Evolutionary conservation across 75 land plant genomes (phyloP).

Genomic region (Gnetum montanum): DNA sequence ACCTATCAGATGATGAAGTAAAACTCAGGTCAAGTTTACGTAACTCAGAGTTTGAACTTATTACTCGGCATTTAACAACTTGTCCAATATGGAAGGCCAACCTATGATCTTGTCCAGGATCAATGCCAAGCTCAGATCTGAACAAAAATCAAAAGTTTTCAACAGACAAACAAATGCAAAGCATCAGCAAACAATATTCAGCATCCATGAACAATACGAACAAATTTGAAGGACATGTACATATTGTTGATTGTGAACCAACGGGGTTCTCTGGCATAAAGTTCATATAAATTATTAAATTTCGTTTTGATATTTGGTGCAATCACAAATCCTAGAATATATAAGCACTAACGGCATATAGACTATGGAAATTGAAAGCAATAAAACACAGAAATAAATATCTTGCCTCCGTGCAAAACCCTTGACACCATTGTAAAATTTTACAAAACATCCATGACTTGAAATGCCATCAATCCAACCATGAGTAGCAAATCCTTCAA

Average conservation of each 20-base stretch:
- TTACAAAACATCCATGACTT: slow-evolving; percentile 89
- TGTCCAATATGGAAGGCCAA: slow-evolving; percentile 77
- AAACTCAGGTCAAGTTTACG: slow-evolving; percentile 73
- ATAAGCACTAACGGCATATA: no score
- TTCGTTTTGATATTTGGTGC: no score
- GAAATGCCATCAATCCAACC: slow-evolving; percentile 95
- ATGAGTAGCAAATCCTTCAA: slow-evolving; percentile 79
- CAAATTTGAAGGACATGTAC: no score
- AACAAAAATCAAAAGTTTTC: no score
- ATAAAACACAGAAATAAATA: not conserved
- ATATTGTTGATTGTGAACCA: no score
- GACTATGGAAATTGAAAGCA: not conserved
- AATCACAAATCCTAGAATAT: no score
- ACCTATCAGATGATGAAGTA: slow-evolving; percentile 63
- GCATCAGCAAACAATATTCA: not conserved
- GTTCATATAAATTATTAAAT: no score
- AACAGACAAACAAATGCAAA: no score
- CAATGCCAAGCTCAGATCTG: slow-evolving; percentile 83
- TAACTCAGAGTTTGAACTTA: slow-evolving; percentile 41
- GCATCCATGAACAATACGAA: no score
- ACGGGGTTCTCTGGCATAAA: no score
- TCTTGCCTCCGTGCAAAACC: slow-evolving; percentile 81
- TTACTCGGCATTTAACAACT: slow-evolving; percentile 81
- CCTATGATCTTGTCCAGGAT: slow-evolving; percentile 48
- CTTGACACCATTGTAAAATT: slow-evolving; percentile 84